Evolutionary conservation across 2,329 filamentous ascomycete genomes (phyloP).

Genomic region (Phialophora tarda): DNA sequence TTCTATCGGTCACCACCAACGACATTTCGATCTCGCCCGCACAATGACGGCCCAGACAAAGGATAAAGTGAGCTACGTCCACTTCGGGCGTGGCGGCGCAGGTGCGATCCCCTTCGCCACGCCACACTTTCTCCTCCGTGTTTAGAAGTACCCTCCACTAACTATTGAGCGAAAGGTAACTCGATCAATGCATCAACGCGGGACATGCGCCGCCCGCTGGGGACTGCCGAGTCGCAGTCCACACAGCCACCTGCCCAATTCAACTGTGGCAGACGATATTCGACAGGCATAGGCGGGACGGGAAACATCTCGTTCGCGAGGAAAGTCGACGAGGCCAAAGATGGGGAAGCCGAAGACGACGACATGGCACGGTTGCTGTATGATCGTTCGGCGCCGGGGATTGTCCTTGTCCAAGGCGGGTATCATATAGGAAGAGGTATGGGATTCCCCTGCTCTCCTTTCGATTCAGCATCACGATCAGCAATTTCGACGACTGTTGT

Average conservation of each 20-base stretch:
- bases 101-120: slow-evolving; percentile 10
- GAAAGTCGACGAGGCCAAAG: slow-evolving; percentile 58
- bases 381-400: slow-evolving; percentile 69
- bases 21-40: background rate
- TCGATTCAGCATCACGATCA: no score
- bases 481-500: no score
- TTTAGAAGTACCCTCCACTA: background rate
- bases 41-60: slow-evolving; percentile 2
- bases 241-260: background rate
- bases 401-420: slow-evolving; percentile 45
- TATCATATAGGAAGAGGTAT: slow-evolving; percentile 53
- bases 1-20: background rate
- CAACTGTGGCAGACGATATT: slow-evolving; percentile 18
- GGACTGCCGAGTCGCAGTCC: slow-evolving; percentile 8
- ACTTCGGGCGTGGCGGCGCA: slow-evolving; percentile 26
- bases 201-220: slow-evolving; percentile 5
- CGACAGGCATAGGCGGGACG: slow-evolving; percentile 29
- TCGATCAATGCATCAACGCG: slow-evolving; percentile 65
- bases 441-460: slow-evolving; percentile 6
- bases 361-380: slow-evolving; percentile 76
- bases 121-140: background rate
- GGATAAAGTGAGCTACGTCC: slow-evolving; percentile 8
- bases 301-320: slow-evolving; percentile 25
- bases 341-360: slow-evolving; percentile 45
- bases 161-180: slow-evolving; percentile 63